phyloP scores from a whole-genome alignment of 2,329 filamentous ascomycete species.

The Fusarium nisikadoi region DNA sequence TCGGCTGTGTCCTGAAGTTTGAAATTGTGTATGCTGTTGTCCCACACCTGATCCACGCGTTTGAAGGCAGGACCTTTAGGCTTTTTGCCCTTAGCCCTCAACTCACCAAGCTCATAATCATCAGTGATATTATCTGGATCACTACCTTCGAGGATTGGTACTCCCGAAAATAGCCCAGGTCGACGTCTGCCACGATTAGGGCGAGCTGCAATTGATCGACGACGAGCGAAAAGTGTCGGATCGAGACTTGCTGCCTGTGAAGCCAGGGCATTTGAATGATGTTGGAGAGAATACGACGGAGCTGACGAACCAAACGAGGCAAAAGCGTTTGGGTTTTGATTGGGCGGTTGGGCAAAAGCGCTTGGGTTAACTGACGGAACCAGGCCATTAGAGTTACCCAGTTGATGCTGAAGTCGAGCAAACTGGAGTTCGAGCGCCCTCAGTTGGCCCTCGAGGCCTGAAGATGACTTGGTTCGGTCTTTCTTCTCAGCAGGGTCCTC shows the following conservation, averaged over 20 bases:
- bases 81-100: constrained; percentile 36
- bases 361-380: background rate
- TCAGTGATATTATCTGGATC: background rate
- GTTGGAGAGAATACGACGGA: constrained; percentile 6
- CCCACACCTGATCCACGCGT: constrained; percentile 66
- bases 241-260: background rate
- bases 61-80: constrained; percentile 54
- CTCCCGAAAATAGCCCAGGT: background rate
- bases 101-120: constrained; percentile 18
- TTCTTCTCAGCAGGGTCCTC: constrained; percentile 32
- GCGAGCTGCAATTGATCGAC: background rate
- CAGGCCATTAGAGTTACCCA: constrained; percentile 11
- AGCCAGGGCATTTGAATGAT: background rate
- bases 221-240: background rate
- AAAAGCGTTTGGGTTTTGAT: background rate
- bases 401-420: constrained; percentile 41
- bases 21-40: constrained; percentile 60
- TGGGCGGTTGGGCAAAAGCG: constrained; percentile 13
- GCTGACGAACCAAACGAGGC: background rate
- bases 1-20: constrained; percentile 66
- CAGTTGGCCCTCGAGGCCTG: constrained; percentile 45
- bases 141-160: background rate
- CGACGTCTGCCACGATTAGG: background rate
- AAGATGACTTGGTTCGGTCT: constrained; percentile 4
- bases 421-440: constrained; percentile 45